phyloP scores from a whole-genome alignment of 441 rosid species.

The Omphalea diandra region DNA sequence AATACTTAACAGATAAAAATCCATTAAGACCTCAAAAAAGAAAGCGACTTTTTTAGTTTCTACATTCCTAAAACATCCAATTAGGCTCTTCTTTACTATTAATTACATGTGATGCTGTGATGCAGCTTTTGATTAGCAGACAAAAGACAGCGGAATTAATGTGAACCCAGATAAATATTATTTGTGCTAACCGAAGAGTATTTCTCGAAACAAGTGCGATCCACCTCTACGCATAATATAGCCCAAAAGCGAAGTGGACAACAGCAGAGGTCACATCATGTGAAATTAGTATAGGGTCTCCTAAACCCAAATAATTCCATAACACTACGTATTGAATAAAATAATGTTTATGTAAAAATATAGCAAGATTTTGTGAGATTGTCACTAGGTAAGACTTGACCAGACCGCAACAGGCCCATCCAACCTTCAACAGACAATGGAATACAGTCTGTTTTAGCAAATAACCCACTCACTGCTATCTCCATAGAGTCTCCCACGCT shows the following conservation, averaged over 20 bases:
- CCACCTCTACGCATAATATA: background rate
- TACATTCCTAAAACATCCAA: background rate
- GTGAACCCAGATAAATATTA: background rate
- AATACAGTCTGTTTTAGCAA: slow-evolving; percentile 40
- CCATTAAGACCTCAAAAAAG: background rate
- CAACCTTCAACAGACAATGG: slow-evolving; percentile 31
- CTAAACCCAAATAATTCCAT: slow-evolving; percentile 9
- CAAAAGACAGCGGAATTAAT: background rate
- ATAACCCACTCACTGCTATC: background rate
- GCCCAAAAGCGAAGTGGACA: background rate
- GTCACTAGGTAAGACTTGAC: slow-evolving; percentile 16
- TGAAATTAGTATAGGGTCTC: background rate
- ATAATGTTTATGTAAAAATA: background rate
- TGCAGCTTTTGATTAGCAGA: background rate
- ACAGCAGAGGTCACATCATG: background rate
- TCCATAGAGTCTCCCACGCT: background rate
- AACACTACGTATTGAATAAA: background rate
- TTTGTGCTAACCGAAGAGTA: background rate
- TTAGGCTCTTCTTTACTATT: background rate
- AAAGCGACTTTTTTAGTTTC: too few relatives aligned
- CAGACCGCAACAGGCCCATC: slow-evolving; percentile 15
- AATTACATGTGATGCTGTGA: background rate
- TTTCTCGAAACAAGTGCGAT: slow-evolving; percentile 23
- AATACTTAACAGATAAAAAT: background rate
- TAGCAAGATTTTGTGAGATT: background rate